Conservation (phyloP, 2,329 filamentous ascomycete genomes). For the Colletotrichum simmondsii region DNA sequence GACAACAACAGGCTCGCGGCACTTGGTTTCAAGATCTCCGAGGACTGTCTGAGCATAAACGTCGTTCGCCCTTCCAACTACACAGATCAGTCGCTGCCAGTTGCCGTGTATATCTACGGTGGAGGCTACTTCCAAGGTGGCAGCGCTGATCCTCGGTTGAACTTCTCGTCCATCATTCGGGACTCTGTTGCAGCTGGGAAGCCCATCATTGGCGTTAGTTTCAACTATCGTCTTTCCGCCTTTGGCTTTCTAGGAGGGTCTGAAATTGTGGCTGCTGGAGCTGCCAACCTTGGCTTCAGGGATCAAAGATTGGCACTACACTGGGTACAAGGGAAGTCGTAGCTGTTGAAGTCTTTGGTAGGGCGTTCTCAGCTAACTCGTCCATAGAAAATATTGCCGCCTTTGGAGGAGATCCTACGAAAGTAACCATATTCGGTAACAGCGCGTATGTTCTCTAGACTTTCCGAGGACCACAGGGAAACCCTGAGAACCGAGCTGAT, state of each 20-base stretch:
- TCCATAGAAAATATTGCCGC: slow-evolving; percentile 57
- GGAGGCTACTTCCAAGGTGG: slow-evolving; percentile 42
- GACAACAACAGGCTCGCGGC: no score
- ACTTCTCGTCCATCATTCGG: slow-evolving; percentile 47
- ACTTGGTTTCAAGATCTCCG: no score
- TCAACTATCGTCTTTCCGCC: slow-evolving; percentile 65
- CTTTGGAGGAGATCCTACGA: slow-evolving; percentile 62
- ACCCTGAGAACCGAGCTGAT: rapidly evolving
- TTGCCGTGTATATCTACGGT: slow-evolving; percentile 61
- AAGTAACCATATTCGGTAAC: slow-evolving; percentile 54
- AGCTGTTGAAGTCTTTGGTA: no score
- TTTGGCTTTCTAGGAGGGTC: slow-evolving; percentile 63
- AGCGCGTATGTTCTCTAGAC: no score
- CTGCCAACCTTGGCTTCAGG: slow-evolving; percentile 64
- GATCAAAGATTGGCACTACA: slow-evolving; percentile 63
- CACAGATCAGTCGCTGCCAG: no score
- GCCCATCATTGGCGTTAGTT: slow-evolving; percentile 57
- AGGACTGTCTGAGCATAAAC: no score
- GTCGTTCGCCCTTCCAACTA: no score
- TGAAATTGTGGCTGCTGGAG: slow-evolving; percentile 57
- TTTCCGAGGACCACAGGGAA: no score
- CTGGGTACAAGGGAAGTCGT: slow-evolving; percentile 54
- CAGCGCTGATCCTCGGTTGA: slow-evolving; percentile 62
- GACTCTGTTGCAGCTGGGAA: slow-evolving; percentile 45
- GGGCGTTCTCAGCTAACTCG: no score